Evolutionary conservation across 192 early-diverging fungal species (phyloP).

Genomic region (Piromyces finnis): DNA sequence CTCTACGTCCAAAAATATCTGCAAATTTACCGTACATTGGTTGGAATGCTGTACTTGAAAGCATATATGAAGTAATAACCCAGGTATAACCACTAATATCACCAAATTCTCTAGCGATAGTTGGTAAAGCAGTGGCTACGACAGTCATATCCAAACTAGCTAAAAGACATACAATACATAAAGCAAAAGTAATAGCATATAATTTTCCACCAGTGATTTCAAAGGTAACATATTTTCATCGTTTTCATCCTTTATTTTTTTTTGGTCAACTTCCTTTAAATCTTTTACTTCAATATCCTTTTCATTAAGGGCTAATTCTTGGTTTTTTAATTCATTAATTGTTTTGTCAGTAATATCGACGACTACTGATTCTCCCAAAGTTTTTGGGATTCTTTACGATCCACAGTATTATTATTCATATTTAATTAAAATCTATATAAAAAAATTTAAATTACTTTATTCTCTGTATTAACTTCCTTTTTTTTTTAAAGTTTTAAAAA

Average conservation of each 20-base stretch:
- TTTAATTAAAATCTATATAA: too few species aligned
- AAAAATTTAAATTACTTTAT: too few species aligned
- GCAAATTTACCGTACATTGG: conserved; percentile 68
- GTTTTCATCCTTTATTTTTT: not conserved
- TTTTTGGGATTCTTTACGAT: not conserved
- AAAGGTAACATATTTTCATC: not conserved
- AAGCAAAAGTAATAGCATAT: not conserved
- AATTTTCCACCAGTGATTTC: not conserved
- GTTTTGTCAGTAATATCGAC: not conserved
- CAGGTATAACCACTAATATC: not conserved
- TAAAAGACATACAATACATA: conserved; percentile 16
- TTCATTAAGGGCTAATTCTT: not conserved
- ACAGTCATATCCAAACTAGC: conserved; percentile 65
- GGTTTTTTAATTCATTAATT: not conserved
- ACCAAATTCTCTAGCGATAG: conserved; percentile 51
- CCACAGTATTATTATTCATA: not conserved
- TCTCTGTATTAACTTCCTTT: not conserved
- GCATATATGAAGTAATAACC: not conserved
- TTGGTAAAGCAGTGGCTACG: conserved; percentile 51
- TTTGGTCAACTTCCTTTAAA: not conserved
- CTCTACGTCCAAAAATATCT: conserved; percentile 80
- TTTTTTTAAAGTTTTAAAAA: too few species aligned
- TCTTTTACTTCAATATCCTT: too few species aligned
- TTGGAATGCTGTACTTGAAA: conserved; percentile 40
- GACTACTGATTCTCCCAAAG: not conserved